Evolutionary conservation across 2,329 filamentous ascomycete genomes (phyloP), one percentile per base, ranked within the genome.

Genomic region (Colletotrichum theobromicola): DNA sequence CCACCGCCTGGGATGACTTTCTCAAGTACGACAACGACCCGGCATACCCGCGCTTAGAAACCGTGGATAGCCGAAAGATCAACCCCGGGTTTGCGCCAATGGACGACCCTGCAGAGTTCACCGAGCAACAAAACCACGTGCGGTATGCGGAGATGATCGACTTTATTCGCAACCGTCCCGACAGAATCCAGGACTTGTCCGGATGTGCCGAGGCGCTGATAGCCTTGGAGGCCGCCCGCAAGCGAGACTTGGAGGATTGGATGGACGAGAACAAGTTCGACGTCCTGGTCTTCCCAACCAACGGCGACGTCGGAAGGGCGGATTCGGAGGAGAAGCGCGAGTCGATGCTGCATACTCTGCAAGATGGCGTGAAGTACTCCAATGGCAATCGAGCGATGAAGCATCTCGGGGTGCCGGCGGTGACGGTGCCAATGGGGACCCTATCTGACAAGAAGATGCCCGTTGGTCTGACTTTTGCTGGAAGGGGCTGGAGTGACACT

Each of bases 351-450:
- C 24, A 75, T 37, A 46, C 69, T 3, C 42, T 75, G 71, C 83
- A 82, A 32, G 89, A 90, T 62, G 89, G 90, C 0, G 85, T 90
- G 6, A 86, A 85, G 53, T 91, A 90, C 72, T 86, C 85, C 1
- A 89, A 90, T 69, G 89, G 89, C 1, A 90, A 90, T 66, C 81
- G 88, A 2, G 87, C 86, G 0, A 81, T 91, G 2, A 82, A 89
- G 13, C 89, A 91, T 68, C 81, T 90, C 3, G 89, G 90, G 1
- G 84, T 91, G 1, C 90, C 90, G 0, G 89, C 87, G 0, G 84
- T 91, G 3, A 88, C 84, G 0, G 87, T 90, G 0, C 85, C 88
- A 0, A 91, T 91, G 89, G 89, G 89, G 0, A 71, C 84, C 1
- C 84, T 90, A 82, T 77, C 75, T 1, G 82, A 85, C 10, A 87